phyloP scores from a whole-genome alignment of 257 asterid genomes.

The Solanum etuberosum region DNA sequence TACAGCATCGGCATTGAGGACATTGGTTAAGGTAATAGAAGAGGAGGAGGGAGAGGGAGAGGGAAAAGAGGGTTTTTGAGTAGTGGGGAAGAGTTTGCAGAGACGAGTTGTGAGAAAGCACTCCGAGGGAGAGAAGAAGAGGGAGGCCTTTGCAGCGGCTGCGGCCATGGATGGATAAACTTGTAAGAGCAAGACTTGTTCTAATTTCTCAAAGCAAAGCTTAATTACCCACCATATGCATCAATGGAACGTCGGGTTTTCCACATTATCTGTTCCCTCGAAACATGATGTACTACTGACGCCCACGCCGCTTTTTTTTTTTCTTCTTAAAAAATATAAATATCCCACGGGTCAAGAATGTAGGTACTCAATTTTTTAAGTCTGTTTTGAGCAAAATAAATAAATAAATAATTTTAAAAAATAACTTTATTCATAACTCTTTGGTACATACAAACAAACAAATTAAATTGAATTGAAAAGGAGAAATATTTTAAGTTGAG shows the following conservation, averaged over 20 bases:
- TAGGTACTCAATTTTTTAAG: background rate
- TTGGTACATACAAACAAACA: background rate
- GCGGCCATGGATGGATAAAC: background rate
- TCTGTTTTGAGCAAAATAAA: background rate
- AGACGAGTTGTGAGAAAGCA: background rate
- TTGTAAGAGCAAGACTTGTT: background rate
- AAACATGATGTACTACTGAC: background rate
- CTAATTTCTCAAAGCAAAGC: background rate
- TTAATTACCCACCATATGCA: background rate
- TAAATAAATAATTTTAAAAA: too few species aligned
- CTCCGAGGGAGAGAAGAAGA: background rate
- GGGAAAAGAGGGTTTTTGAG: background rate
- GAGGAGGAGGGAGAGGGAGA: background rate
- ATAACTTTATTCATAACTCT: background rate
- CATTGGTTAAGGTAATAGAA: background rate
- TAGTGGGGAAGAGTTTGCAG: background rate
- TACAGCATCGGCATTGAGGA: background rate
- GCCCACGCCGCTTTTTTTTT: background rate
- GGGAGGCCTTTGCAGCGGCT: slow-evolving; percentile 2
- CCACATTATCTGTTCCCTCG: background rate
- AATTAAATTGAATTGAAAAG: background rate
- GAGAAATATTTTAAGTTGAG: background rate
- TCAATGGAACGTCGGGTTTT: background rate
- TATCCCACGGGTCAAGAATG: background rate
- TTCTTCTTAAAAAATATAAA: background rate